Evolutionary conservation across 176 grass and related monocot species (phyloP), one percentile per base, ranked within the genome.

Genomic region (Metroxylon sagu): DNA sequence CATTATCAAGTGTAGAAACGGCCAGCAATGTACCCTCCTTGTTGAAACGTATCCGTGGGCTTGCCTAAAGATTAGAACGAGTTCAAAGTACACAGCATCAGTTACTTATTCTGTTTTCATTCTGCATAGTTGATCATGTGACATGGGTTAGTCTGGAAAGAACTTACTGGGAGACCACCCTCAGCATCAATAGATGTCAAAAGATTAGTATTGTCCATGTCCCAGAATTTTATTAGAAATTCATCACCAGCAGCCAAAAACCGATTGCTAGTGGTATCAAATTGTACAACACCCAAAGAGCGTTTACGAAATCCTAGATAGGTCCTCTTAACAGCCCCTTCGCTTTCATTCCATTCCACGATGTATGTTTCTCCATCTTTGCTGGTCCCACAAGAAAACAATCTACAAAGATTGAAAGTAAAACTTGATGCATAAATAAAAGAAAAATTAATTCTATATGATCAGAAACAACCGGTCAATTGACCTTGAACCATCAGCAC

Each of bases 341-440:
- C 93, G 26, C 84, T 98, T 68, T 98, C 93, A 82, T 98, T 98
- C 93, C 93, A 98, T 71, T 98, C 93, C 57, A 98, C 93, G 62
- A 98, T 76, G 68, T 75, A 81, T 64, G 93, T 85, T 77, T 98
- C 93, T 18, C 93, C 93, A 14, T 98, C 94, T 73, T 98, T 98
- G 85, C 94, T 98, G 50, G 94, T 98, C 19, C 94, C 94, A 66
- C 94, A 98, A 60, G 94, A 98, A 77, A 98, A 98, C 16, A 98
- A 58, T 74, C 93, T 98, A 75, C 50, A 26, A 15, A n/a, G 27
- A 7, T 16, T 26, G 35, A 43, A 43, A 43, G 35, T 43, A 43
- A 43, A 43, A 14, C 35, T 43, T 43, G 35, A 43, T 2, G 12
- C 35, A 43, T 43, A 43, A 43, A 43, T 43, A 43, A 43, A 10